Evolutionary conservation across 306 rosid species (phyloP), one percentile per base, ranked within the genome.

Genomic region (Alnus rubra): DNA sequence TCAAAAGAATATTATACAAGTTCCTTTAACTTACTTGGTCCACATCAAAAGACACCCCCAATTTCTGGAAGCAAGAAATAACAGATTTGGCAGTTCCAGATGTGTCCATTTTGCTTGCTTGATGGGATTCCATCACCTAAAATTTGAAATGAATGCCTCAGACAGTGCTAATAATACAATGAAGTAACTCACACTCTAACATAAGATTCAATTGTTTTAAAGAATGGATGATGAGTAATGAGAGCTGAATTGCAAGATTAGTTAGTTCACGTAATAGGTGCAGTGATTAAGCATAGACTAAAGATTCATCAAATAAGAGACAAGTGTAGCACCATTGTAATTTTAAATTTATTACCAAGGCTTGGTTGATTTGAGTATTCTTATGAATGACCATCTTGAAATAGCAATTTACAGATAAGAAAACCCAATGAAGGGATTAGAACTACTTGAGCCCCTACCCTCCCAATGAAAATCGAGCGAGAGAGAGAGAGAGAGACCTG

Each of bases 51-150:
- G 91, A 74, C 69, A 84, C 93, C 48, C 99, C 99, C 45, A 93
- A 80, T 77, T 91, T 91, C 76, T 90, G 74, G 89, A 95, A 95
- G 94, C 90, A 91, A 62, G 98, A 91, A 80, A 95, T 83, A 44
- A 95, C 98, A 76, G 97, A 94, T 86, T 91, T 95, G 13, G 97
- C 98, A 74, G 98, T 95, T 85, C 99, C 98, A 81, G 99, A 95
- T 73, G 92, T 83, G 78, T 93, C 99, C 81, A 78, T 90, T 85
- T 95, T 95, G 88, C 91, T 89, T 79, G 98, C 82, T 87, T 92
- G 99, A 85, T 92, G 98, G 70, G 98, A 95, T 81, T 95, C 98
- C 91, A 91, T 82, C 74, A 91, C 98, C 98, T 95, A 81, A 82
- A 67, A 75, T 89, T 82, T 81, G 75, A 67, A 51, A 84, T 52